phyloP scores from a whole-genome alignment of 306 rosid genomes.

The Vigna angularis region DNA sequence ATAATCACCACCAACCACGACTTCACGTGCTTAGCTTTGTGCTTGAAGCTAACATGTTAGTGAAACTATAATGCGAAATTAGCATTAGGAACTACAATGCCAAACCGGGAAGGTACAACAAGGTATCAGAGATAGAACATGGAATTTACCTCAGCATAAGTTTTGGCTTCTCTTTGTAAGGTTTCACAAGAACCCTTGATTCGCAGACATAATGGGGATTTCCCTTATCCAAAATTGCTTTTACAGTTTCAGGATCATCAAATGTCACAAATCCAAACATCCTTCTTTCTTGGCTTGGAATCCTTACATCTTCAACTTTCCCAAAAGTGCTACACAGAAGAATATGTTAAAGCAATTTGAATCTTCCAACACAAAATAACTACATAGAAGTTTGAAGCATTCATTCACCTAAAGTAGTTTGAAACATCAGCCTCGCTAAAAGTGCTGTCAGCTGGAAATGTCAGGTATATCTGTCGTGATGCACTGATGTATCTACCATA shows the following conservation, averaged over 20 bases:
- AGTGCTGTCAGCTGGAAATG: constrained; percentile 91
- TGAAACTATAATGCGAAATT: neutral
- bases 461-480: constrained; percentile 77
- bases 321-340: constrained; percentile 62
- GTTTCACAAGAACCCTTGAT: constrained; percentile 86
- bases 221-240: constrained; percentile 66
- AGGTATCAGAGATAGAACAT: neutral
- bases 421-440: constrained; percentile 86
- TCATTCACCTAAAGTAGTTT: constrained; percentile 70
- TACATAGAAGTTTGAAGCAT: constrained; percentile 34
- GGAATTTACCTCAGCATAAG: constrained; percentile 58
- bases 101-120: too few species aligned
- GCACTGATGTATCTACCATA: constrained; percentile 73
- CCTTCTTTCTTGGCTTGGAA: constrained; percentile 80
- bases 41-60: neutral
- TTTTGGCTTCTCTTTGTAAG: constrained; percentile 85
- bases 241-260: constrained; percentile 67
- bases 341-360: constrained; percentile 28
- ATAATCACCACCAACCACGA: too few species aligned
- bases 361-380: neutral
- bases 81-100: neutral
- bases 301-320: constrained; percentile 83
- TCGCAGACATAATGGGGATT: constrained; percentile 79
- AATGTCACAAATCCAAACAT: constrained; percentile 97
- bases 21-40: neutral